Evolutionary conservation across 1,139 yeast species (phyloP).

Genomic region (Kurtzmaniella quercitrusa): DNA sequence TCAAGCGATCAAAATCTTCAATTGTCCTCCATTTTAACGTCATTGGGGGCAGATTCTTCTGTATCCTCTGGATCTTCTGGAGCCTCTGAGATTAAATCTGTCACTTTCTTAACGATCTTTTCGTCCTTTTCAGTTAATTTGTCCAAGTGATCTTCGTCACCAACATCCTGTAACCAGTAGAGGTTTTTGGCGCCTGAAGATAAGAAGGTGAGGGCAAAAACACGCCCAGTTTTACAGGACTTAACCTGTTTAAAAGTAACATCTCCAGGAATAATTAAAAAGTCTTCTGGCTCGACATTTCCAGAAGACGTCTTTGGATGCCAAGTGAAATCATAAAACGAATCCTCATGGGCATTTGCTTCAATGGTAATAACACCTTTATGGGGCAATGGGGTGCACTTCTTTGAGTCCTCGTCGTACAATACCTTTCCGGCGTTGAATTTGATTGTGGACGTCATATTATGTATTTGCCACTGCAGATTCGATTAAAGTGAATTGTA

Average conservation of each 20-base stretch:
- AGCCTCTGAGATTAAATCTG: slow-evolving; percentile 43
- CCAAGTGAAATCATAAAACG: slow-evolving; percentile 43
- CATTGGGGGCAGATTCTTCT: slow-evolving; percentile 25
- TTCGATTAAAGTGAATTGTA: too few relatives aligned
- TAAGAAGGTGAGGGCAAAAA: slow-evolving; percentile 74
- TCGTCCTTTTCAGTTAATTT: slow-evolving; percentile 64
- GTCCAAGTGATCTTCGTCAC: slow-evolving; percentile 59
- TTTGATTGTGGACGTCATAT: slow-evolving; percentile 23
- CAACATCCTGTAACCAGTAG: slow-evolving; percentile 88
- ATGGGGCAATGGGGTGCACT: slow-evolving; percentile 72
- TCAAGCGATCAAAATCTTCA: too few relatives aligned
- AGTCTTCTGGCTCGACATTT: slow-evolving; percentile 49
- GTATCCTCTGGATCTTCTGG: slow-evolving; percentile 47
- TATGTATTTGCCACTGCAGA: not conserved
- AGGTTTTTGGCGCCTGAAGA: slow-evolving; percentile 81
- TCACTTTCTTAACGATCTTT: slow-evolving; percentile 48
- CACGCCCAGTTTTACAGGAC: slow-evolving; percentile 80
- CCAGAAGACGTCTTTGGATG: slow-evolving; percentile 32
- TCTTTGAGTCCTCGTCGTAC: slow-evolving; percentile 63
- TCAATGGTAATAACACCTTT: slow-evolving; percentile 71
- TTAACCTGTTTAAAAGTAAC: slow-evolving; percentile 75
- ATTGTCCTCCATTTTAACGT: slow-evolving; percentile 2
- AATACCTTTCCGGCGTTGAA: slow-evolving; percentile 88
- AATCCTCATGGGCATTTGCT: slow-evolving; percentile 55
- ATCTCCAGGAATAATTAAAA: slow-evolving; percentile 88